Percentiles rank a stretch among this genome's conserved stretches.
phyloP scores from a whole-genome alignment of 306 rosid species.

The Mimosa pudica region DNA sequence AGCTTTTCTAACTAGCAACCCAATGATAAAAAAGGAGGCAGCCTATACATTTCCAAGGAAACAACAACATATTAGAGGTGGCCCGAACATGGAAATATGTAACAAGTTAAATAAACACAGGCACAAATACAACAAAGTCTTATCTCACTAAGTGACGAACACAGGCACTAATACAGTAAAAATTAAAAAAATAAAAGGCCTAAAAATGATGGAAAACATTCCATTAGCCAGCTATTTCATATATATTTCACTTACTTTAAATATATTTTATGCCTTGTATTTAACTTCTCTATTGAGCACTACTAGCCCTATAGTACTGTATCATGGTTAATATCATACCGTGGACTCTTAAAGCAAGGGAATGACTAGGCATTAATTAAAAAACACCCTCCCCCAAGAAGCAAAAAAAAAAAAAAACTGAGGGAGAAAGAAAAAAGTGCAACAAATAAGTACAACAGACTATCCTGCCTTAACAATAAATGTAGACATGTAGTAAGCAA shows the following conservation, averaged over 20 bases:
- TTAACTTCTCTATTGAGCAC: not conserved
- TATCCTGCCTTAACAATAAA: not conserved
- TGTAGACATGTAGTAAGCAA: not conserved
- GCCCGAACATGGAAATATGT: not conserved
- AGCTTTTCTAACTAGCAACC: constrained; percentile 74
- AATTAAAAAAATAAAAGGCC: not conserved
- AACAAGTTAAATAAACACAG: not conserved
- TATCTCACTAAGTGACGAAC: not conserved
- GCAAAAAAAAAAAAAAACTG: not conserved
- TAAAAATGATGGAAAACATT: not conserved
- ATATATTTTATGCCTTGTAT: not conserved
- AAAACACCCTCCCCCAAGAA: not conserved
- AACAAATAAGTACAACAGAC: not conserved
- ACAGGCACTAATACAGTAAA: not conserved
- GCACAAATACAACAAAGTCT: not conserved
- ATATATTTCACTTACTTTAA: not conserved
- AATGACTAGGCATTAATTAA: not conserved
- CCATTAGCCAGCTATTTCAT: not conserved
- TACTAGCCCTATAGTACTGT: not conserved
- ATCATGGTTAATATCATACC: not conserved
- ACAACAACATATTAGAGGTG: constrained; percentile 8
- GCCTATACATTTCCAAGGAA: constrained; percentile 50
- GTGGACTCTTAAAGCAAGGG: not conserved
- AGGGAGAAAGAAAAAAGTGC: not conserved
- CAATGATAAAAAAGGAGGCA: constrained; percentile 87